Conservation (phyloP, 805 yeast species). For the Citeromyces nyonsensis region DNA sequence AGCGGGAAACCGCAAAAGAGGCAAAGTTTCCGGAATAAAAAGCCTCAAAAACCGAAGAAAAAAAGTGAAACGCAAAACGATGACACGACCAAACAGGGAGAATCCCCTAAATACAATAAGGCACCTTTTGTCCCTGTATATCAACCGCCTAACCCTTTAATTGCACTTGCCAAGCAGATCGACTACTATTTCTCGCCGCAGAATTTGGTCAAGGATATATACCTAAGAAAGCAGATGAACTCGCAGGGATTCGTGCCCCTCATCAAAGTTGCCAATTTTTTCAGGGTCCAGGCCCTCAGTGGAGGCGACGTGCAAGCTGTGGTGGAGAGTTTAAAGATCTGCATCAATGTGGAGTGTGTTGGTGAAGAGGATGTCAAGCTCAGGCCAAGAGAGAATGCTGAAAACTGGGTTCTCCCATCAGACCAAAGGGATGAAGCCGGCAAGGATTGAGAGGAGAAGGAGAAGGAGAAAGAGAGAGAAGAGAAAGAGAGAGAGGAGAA, state of each 20-base stretch:
- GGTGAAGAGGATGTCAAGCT: slow-evolving; percentile 28
- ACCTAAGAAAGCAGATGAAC: slow-evolving; percentile 70
- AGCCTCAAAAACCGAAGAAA: slow-evolving; percentile 1
- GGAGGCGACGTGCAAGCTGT: slow-evolving; percentile 37
- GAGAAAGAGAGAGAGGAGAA: not conserved
- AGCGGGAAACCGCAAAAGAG: not conserved
- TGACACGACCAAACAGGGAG: slow-evolving; percentile 3
- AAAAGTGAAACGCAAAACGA: slow-evolving; percentile 3
- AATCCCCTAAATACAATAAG: not conserved
- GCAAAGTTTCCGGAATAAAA: not conserved
- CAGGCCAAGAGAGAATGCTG: slow-evolving; percentile 41
- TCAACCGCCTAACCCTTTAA: slow-evolving; percentile 8
- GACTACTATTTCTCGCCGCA: slow-evolving; percentile 86
- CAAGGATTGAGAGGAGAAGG: slow-evolving; percentile 11
- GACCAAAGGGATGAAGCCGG: slow-evolving; percentile 31
- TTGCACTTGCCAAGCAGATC: slow-evolving; percentile 35
- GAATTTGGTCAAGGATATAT: slow-evolving; percentile 75
- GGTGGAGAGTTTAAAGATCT: slow-evolving; percentile 34
- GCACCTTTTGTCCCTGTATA: slow-evolving; percentile 11
- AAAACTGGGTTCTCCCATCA: slow-evolving; percentile 54
- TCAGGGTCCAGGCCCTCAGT: slow-evolving; percentile 57
- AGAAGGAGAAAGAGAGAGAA: not conserved
- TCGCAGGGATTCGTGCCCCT: slow-evolving; percentile 59
- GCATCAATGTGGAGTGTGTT: slow-evolving; percentile 28
- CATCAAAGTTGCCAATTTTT: slow-evolving; percentile 46